phyloP scores from a whole-genome alignment of 805 yeast species.

The Barnettozyma californica region DNA sequence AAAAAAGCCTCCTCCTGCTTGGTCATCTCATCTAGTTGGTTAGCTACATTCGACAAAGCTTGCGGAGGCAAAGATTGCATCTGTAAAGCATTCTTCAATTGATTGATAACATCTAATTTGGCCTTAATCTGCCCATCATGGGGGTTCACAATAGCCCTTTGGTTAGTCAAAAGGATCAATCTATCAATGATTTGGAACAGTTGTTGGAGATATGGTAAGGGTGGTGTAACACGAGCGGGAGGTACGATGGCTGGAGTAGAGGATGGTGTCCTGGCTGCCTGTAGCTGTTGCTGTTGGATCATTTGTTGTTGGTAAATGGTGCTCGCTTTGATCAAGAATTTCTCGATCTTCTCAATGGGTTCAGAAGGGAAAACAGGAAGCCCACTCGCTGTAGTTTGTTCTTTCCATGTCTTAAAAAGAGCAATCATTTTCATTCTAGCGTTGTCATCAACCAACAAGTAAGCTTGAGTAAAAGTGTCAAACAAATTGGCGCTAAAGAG shows the following conservation, averaged over 20 bases:
- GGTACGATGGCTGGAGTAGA: background rate
- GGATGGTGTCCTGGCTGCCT: background rate
- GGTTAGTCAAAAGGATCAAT: slow-evolving; percentile 29
- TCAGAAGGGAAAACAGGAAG: slow-evolving; percentile 67
- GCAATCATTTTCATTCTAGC: slow-evolving; percentile 68
- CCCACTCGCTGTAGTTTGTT: slow-evolving; percentile 53
- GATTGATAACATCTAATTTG: slow-evolving; percentile 30
- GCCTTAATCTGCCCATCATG: slow-evolving; percentile 25
- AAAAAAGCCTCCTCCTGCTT: slow-evolving; percentile 33
- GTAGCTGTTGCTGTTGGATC: slow-evolving; percentile 12
- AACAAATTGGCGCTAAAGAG: slow-evolving; percentile 66
- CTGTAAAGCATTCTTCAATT: slow-evolving; percentile 31
- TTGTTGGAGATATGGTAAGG: slow-evolving; percentile 9
- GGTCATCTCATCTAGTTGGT: slow-evolving; percentile 31
- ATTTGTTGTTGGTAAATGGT: slow-evolving; percentile 32
- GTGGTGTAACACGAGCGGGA: background rate
- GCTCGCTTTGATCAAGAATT: slow-evolving; percentile 60
- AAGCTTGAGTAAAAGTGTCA: slow-evolving; percentile 68
- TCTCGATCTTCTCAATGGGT: slow-evolving; percentile 67
- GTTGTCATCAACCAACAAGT: slow-evolving; percentile 72
- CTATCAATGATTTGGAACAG: slow-evolving; percentile 32
- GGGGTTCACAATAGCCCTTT: slow-evolving; percentile 28
- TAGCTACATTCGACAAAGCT: slow-evolving; percentile 32
- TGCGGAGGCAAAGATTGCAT: slow-evolving; percentile 28
- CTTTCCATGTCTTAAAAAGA: slow-evolving; percentile 84